Percentiles rank a stretch among this genome's conserved stretches.
Conservation (phyloP, 176 grass and related monocot genomes). For the Oryza coarctata region DNA sequence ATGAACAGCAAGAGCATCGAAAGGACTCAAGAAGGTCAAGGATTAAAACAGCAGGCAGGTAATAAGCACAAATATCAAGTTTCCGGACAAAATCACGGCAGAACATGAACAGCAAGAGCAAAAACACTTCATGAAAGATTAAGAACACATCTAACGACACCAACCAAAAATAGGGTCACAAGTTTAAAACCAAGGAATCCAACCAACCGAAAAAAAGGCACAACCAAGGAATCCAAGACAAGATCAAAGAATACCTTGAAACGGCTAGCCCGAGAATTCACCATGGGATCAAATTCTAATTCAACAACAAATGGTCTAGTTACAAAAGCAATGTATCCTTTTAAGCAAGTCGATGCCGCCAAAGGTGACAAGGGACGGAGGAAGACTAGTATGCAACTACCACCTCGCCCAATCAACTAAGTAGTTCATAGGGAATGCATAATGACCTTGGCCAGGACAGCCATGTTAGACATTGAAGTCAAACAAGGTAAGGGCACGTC, state of each 20-base stretch:
- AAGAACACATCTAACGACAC: conserved; percentile 6
- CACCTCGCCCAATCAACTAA: conserved; percentile 31
- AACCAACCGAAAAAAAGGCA: no score
- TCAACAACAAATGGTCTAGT: conserved; percentile 29
- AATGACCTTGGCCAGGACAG: neutral
- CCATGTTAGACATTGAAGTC: conserved; percentile 37
- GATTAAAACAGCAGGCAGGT: neutral
- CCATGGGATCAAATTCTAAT: conserved; percentile 40
- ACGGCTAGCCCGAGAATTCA: conserved; percentile 37
- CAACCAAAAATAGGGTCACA: conserved; percentile 1
- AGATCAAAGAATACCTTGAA: conserved; percentile 56
- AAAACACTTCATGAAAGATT: neutral
- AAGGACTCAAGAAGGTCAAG: neutral
- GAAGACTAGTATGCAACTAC: conserved; percentile 25
- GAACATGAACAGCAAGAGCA: neutral
- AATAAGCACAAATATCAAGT: neutral
- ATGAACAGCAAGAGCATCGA: neutral
- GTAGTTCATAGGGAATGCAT: neutral
- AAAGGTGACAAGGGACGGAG: conserved; percentile 16
- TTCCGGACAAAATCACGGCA: neutral
- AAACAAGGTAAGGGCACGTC: conserved; percentile 43
- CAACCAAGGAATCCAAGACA: conserved; percentile 7
- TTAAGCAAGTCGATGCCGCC: conserved; percentile 6
- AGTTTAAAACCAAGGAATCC: conserved; percentile 10
- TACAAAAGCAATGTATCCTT: conserved; percentile 25